Conservation (phyloP, 352 stramenopile species). For the Phytophthora meadii region DNA sequence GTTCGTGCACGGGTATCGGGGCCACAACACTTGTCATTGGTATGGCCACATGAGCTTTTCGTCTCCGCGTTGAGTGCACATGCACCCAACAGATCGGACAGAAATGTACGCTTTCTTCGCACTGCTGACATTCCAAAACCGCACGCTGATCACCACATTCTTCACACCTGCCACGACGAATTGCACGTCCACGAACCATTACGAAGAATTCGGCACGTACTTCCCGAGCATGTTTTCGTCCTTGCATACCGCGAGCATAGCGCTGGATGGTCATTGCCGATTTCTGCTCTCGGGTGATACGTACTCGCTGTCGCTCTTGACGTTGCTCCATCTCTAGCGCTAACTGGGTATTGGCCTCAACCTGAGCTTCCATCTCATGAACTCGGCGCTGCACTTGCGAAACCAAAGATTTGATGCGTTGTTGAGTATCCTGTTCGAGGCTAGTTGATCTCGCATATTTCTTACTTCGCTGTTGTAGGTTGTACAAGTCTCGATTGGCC, state of each 20-base stretch:
- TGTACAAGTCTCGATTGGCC: slow-evolving; percentile 55
- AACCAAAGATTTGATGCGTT: slow-evolving; percentile 32
- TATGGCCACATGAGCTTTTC: slow-evolving; percentile 67
- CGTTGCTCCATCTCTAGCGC: slow-evolving; percentile 38
- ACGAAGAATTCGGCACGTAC: slow-evolving; percentile 70
- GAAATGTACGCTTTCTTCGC: slow-evolving; percentile 73
- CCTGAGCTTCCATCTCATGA: slow-evolving; percentile 60
- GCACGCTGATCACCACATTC: slow-evolving; percentile 74
- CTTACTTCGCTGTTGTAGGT: slow-evolving; percentile 37
- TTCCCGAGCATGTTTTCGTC: slow-evolving; percentile 49
- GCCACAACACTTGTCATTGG: slow-evolving; percentile 50
- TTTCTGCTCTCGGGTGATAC: slow-evolving; percentile 47
- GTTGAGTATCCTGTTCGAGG: slow-evolving; percentile 25
- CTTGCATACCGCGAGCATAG: slow-evolving; percentile 49
- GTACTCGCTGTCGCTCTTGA: slow-evolving; percentile 37
- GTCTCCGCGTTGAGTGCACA: slow-evolving; percentile 63
- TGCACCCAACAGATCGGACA: slow-evolving; percentile 81
- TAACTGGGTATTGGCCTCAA: slow-evolving; percentile 67
- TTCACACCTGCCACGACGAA: slow-evolving; percentile 75
- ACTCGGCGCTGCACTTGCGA: slow-evolving; percentile 41
- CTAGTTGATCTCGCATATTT: slow-evolving; percentile 12
- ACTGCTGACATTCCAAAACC: slow-evolving; percentile 72
- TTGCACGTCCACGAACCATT: slow-evolving; percentile 67
- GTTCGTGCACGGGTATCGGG: slow-evolving; percentile 3
- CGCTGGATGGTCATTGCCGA: slow-evolving; percentile 60